Conservation (phyloP, 2,329 filamentous ascomycete species). For the Colletotrichum costaricense region DNA sequence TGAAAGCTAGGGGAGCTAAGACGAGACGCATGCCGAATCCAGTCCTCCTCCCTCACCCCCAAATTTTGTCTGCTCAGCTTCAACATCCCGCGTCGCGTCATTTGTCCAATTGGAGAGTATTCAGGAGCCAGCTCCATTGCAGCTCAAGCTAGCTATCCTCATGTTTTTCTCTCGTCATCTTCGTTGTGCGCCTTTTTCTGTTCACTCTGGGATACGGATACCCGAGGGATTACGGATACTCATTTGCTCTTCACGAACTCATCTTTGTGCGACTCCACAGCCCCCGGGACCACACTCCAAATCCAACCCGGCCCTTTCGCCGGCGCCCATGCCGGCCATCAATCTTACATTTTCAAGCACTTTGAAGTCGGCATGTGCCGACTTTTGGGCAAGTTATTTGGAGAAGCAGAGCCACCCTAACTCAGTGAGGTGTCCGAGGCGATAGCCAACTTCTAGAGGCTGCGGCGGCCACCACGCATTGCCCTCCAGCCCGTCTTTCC, state of each 20-base stretch:
- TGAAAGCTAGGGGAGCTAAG: background rate
- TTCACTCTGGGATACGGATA: background rate
- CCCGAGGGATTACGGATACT: no score
- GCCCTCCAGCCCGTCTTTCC: no score
- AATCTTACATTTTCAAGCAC: no score
- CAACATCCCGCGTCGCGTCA: background rate
- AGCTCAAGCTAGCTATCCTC: background rate
- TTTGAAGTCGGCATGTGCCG: no score
- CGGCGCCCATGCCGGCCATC: background rate
- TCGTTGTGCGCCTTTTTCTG: conserved; percentile 3
- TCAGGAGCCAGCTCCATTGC: background rate
- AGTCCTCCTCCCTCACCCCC: background rate
- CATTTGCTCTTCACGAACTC: background rate
- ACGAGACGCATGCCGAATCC: background rate
- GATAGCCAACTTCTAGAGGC: no score
- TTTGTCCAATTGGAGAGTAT: background rate
- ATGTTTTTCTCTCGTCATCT: background rate
- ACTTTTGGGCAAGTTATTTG: no score
- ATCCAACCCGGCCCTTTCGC: background rate
- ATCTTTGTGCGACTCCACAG: conserved; percentile 2
- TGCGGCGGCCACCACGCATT: no score
- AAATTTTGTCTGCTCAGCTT: background rate
- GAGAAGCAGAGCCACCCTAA: no score
- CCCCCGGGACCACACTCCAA: background rate
- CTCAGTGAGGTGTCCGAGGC: no score